Evolutionary conservation across 441 rosid species (phyloP), one percentile per base, ranked within the genome.

Genomic region (Euphorbia celastroides): DNA sequence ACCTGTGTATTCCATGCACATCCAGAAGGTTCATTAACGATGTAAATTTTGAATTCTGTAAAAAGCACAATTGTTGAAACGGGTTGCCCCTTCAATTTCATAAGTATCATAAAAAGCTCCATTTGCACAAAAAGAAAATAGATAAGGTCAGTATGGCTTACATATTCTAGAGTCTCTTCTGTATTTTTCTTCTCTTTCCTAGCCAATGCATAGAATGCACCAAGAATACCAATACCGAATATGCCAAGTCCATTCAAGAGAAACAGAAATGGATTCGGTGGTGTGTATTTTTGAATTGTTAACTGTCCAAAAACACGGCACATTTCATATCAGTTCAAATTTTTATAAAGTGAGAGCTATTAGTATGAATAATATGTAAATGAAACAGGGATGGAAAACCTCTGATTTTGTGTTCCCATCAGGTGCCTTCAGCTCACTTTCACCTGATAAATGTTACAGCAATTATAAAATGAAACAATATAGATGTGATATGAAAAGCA

Each of bases 241-340:
- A 89, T 79, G 61, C 99, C 98, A 34, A 92, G 81, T 69, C 86
- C 89, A 74, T 92, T 92, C 69, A 89, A 76, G 59, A 92, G 80
- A 81, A 88, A 82, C 59, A 87, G 44, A 74, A 92, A 73, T 38
- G 90, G 82, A 73, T 84, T 89, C 22, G 86, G 74, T 7, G 88
- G 67, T 20, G 80, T 67, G 69, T 58, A 79, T 75, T 60, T 75
- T 65, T 69, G 72, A 56, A 77, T 75, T 68, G 79, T 78, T 72
- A 72, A 82, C 94, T 85, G 85, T 41, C 74, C 76, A 71, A 31
- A 62, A 68, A 68, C 68, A 57, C 60, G 34, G 70, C 38, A 63
- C 28, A 52, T 26, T 42, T 76, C 38, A 76, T 69, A 74, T 59
- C 23, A 52, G 71, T 57, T 27, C 20, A 31, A 72, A 67, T 68